Evolutionary conservation across 805 yeast species (phyloP).

Genomic region (Suhomyces xylopsoci): DNA sequence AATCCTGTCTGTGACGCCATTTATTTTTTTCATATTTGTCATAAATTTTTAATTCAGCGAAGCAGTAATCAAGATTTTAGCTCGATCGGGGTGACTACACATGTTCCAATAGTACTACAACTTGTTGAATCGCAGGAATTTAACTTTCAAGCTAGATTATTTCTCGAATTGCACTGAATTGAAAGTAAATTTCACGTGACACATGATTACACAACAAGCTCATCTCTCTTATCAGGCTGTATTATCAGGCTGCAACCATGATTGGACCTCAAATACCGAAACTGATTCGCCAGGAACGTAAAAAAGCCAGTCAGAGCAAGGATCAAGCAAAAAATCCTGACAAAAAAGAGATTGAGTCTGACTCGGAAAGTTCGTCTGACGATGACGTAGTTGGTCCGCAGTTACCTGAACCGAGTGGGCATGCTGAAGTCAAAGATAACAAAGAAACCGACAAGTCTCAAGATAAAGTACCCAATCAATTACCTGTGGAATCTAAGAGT

Average conservation of each 20-base stretch:
- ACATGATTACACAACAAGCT: neutral
- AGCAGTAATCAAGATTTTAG: neutral
- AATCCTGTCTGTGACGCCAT: conserved; percentile 97
- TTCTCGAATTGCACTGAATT: neutral
- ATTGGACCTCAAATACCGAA: conserved; percentile 5
- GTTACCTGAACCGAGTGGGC: neutral
- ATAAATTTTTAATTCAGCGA: neutral
- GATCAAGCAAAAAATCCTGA: neutral
- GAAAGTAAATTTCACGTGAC: neutral
- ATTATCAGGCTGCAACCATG: neutral
- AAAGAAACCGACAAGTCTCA: neutral
- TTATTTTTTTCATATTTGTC: conserved; percentile 36
- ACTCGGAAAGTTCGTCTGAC: neutral
- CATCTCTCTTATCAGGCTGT: neutral
- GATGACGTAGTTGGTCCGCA: conserved; percentile 2
- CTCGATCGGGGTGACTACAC: neutral
- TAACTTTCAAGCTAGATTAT: neutral
- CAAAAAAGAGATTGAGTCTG: neutral
- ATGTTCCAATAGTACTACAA: neutral
- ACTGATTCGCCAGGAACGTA: neutral
- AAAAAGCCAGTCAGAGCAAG: neutral
- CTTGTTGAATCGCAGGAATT: neutral
- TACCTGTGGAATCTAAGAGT: neutral
- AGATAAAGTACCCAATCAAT: neutral
- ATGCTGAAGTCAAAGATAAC: neutral